A percentile compares a stretch with the other conserved stretches of the same genome.
Evolutionary conservation across 371 early-diverging fungal species (phyloP).

Genomic region (Mortierella sp.): DNA sequence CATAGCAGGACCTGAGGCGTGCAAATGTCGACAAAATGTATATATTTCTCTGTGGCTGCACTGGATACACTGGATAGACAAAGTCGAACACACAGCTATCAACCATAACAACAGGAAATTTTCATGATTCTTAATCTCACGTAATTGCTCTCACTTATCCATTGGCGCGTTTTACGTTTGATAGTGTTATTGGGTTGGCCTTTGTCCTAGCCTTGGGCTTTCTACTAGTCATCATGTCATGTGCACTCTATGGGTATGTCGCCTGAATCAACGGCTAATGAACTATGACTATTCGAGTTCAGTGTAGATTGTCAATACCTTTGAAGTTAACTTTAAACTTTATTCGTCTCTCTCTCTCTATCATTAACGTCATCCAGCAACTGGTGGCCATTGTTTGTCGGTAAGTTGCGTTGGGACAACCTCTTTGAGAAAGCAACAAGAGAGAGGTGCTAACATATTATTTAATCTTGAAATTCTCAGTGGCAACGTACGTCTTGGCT

Average conservation of each 20-base stretch:
- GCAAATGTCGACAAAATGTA: conserved; percentile 8
- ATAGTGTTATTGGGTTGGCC: conserved; percentile 84
- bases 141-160: no score
- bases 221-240: conserved; percentile 91
- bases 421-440: not conserved
- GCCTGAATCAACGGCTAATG: not conserved
- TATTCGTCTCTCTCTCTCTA: not conserved
- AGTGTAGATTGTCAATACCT: not conserved
- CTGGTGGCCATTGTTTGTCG: conserved; percentile 93
- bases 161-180: not conserved
- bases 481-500: conserved; percentile 88
- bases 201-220: conserved; percentile 92
- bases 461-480: conserved; percentile 35
- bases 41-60: not conserved
- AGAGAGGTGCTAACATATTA: not conserved
- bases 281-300: no score
- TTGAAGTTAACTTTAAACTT: not conserved
- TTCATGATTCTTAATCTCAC: not conserved
- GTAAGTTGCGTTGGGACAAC: conserved; percentile 49
- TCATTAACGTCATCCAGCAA: conserved; percentile 73
- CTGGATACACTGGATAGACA: not conserved
- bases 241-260: conserved; percentile 87
- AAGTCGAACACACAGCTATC: not conserved
- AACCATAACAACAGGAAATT: no score
- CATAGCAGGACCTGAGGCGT: conserved; percentile 9